Evolutionary conservation across 192 early-diverging fungal species (phyloP).

Genomic region (Geranomyces michiganensis): DNA sequence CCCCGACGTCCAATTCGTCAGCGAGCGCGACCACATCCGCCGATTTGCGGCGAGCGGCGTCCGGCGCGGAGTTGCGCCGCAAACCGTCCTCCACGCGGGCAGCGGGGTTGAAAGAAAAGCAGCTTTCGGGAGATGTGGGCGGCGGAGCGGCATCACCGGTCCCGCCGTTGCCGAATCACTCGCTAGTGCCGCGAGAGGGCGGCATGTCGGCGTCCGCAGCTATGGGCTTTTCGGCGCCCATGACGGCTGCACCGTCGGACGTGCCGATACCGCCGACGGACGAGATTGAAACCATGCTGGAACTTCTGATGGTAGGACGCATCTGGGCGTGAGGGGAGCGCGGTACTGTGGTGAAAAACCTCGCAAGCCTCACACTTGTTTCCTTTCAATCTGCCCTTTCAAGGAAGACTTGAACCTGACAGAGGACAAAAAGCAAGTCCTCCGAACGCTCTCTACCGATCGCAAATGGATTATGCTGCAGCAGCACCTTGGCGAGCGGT

Average conservation of each 20-base stretch:
- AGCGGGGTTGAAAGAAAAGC: neutral
- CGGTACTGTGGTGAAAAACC: too few species aligned
- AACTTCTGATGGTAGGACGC: conserved; percentile 55
- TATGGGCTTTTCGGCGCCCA: conserved; percentile 27
- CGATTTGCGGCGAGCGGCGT: too few species aligned
- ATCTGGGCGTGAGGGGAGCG: too few species aligned
- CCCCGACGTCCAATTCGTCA: too few species aligned
- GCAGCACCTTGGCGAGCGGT: conserved; percentile 51
- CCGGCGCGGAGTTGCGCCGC: too few species aligned
- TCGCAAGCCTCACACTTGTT: neutral
- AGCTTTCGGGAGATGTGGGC: conserved; percentile 16
- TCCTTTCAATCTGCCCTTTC: neutral
- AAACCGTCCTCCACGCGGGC: too few species aligned
- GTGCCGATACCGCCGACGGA: conserved; percentile 38
- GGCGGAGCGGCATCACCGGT: conserved; percentile 3
- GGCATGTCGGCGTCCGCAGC: conserved; percentile 24
- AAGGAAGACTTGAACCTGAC: conserved; percentile 55
- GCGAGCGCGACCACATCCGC: too few species aligned
- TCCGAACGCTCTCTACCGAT: conserved; percentile 43
- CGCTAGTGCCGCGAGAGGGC: neutral
- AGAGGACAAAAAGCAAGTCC: conserved; percentile 53
- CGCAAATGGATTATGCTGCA: conserved; percentile 58
- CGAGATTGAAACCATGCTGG: conserved; percentile 55
- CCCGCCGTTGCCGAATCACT: neutral
- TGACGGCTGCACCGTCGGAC: conserved; percentile 14